Percentiles rank a stretch among this genome's conserved stretches.
These are phyloP conservation scores for Corchorus capsularis DNA, from an alignment of 345 rosid genomes.

Conservation along the genomic window DNA sequence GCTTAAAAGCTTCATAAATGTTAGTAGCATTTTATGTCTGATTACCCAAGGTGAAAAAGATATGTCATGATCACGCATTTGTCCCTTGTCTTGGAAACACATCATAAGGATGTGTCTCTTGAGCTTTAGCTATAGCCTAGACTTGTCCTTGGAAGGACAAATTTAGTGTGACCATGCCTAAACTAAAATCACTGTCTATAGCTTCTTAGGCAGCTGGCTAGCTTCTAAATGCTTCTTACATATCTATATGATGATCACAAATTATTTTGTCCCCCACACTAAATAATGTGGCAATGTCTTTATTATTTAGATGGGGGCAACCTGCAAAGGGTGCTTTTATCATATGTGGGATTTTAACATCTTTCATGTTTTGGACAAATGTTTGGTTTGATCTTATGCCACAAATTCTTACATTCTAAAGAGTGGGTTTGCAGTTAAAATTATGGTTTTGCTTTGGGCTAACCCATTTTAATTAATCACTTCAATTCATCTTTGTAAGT, in stretches of 20 bases:
- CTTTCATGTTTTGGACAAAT: too few species aligned
- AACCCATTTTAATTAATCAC: neutral
- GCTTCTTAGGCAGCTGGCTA: neutral
- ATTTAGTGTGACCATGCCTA: neutral
- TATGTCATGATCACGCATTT: neutral
- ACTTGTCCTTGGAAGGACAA: neutral
- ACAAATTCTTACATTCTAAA: neutral
- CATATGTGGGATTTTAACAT: neutral
- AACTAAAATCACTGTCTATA: constrained; percentile 1
- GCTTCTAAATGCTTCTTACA: neutral
- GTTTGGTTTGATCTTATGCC: too few species aligned
- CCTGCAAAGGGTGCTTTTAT: neutral
- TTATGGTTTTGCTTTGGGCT: too few species aligned
- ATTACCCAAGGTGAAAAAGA: neutral
- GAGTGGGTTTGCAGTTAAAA: neutral
- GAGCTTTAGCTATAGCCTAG: neutral
- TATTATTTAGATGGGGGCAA: neutral
- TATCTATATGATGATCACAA: neutral
- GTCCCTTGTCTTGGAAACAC: constrained; percentile 13
- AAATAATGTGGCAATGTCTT: neutral
- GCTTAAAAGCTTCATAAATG: neutral
- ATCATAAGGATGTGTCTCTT: neutral
- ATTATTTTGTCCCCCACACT: neutral
- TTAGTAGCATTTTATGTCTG: neutral
- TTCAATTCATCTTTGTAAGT: neutral